phyloP scores from a whole-genome alignment of 1,284 basidiomycete species.

The Mycosarcoma maydis region DNA sequence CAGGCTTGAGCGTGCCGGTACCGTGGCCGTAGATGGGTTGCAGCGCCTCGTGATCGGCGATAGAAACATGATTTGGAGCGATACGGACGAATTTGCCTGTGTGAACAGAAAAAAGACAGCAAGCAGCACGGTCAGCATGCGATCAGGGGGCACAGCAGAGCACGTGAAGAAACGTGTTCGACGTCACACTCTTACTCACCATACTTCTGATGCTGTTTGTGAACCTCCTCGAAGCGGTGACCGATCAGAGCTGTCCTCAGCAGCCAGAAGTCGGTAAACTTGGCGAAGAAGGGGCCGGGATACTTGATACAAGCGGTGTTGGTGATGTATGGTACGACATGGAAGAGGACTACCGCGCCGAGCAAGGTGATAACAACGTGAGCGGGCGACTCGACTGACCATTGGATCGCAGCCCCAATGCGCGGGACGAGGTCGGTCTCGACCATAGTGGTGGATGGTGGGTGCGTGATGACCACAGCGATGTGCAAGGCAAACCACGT shows the following conservation, averaged over 20 bases:
- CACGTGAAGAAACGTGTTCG: not conserved
- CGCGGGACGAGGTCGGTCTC: slow-evolving; percentile 35
- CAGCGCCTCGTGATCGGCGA: slow-evolving; percentile 73
- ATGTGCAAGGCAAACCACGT: not conserved
- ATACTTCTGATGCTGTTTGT: slow-evolving; percentile 79
- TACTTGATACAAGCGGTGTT: slow-evolving; percentile 58
- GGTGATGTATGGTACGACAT: slow-evolving; percentile 45
- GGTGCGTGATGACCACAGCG: not conserved
- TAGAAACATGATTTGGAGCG: slow-evolving; percentile 85
- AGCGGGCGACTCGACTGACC: slow-evolving; percentile 31
- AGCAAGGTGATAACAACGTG: slow-evolving; percentile 31
- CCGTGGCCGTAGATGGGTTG: slow-evolving; percentile 53
- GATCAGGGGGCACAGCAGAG: not conserved
- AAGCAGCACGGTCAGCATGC: not conserved
- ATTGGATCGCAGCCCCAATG: slow-evolving; percentile 26
- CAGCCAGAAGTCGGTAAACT: slow-evolving; percentile 81
- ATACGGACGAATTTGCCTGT: slow-evolving; percentile 77
- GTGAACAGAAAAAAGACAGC: not conserved
- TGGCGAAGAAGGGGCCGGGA: slow-evolving; percentile 80
- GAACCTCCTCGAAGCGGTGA: slow-evolving; percentile 79
- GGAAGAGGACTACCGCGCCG: slow-evolving; percentile 43
- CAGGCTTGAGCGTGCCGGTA: slow-evolving; percentile 53
- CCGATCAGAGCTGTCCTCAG: slow-evolving; percentile 75
- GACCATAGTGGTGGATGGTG: slow-evolving; percentile 18
- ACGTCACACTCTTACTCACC: slow-evolving; percentile 75